A percentile compares a stretch with the other conserved stretches of the same genome.
phyloP scores from a whole-genome alignment of 176 grass and related monocot species.

The Stipa capillata region DNA sequence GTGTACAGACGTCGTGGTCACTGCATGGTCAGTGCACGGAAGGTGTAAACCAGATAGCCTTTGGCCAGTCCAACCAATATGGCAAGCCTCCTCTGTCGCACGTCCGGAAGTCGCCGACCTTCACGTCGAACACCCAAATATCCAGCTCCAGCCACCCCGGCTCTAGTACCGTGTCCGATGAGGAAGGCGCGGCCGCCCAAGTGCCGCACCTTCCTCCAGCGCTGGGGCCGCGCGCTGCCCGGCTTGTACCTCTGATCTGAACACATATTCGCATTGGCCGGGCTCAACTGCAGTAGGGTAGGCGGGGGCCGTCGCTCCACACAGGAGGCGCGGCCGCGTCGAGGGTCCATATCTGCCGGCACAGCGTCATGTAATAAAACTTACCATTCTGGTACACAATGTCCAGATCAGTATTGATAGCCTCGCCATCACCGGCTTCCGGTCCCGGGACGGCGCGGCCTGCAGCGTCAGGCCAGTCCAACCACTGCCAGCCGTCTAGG shows the following conservation, averaged over 20 bases:
- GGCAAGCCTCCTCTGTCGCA: neutral
- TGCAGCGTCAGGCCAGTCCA: neutral
- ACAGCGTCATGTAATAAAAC: conserved; percentile 7
- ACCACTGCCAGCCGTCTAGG: neutral
- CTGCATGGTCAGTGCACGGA: neutral
- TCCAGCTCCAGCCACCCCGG: neutral
- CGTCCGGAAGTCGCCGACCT: neutral
- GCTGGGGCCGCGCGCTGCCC: neutral
- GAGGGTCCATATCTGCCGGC: neutral
- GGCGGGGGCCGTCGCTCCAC: neutral
- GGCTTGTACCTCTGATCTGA: neutral
- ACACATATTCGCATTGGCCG: neutral
- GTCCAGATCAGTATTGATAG: neutral
- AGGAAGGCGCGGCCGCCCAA: neutral
- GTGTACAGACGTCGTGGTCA: too few species aligned
- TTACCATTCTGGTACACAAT: neutral
- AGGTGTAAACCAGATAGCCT: neutral
- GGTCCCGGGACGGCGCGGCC: neutral
- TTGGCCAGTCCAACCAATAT: neutral
- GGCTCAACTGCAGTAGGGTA: neutral
- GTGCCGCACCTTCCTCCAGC: neutral
- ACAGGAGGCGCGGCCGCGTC: neutral
- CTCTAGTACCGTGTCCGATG: too few species aligned
- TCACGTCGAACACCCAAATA: neutral
- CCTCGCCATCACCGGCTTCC: neutral